Conservation (phyloP, 2,329 filamentous ascomycete species). For the Tolypocladium nubicola region DNA sequence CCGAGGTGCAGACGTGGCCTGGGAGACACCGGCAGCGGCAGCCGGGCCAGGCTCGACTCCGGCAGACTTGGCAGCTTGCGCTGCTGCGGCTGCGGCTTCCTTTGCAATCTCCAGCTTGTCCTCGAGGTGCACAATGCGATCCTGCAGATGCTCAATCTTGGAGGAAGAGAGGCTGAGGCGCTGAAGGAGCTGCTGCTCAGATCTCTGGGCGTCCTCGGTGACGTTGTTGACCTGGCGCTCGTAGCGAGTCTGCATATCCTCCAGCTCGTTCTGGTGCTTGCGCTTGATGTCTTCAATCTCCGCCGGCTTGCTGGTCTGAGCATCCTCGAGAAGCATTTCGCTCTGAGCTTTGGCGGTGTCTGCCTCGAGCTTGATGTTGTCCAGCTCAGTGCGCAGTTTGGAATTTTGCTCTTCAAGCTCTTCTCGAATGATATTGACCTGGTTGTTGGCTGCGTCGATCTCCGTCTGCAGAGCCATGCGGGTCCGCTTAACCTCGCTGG, state of each 20-base stretch:
- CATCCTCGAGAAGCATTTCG: constrained; percentile 77
- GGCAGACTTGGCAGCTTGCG: constrained; percentile 57
- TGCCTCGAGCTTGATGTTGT: constrained; percentile 66
- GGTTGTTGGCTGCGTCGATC: constrained; percentile 72
- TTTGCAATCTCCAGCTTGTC: constrained; percentile 87
- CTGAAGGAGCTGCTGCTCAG: constrained; percentile 71
- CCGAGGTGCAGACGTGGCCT: constrained; percentile 15
- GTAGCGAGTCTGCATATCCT: constrained; percentile 67
- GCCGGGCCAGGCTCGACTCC: constrained; percentile 26
- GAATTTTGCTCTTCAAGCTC: constrained; percentile 72
- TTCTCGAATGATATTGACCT: constrained; percentile 72
- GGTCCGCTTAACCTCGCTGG: constrained; percentile 70
- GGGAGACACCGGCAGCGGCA: constrained; percentile 10
- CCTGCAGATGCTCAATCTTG: constrained; percentile 76
- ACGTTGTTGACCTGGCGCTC: constrained; percentile 62
- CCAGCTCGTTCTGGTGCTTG: constrained; percentile 58
- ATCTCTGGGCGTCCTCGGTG: constrained; percentile 70
- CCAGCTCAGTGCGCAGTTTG: constrained; percentile 63
- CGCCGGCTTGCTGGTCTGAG: constrained; percentile 55
- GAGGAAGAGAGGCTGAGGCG: constrained; percentile 72
- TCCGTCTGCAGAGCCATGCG: constrained; percentile 71
- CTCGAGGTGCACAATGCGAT: constrained; percentile 74
- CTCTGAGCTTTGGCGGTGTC: constrained; percentile 73
- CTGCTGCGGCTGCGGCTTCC: constrained; percentile 75
- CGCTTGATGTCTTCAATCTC: constrained; percentile 38